Base-by-base conservation (phyloP, 768 basidiomycete species). In the Tricholoma furcatifolium region DNA sequence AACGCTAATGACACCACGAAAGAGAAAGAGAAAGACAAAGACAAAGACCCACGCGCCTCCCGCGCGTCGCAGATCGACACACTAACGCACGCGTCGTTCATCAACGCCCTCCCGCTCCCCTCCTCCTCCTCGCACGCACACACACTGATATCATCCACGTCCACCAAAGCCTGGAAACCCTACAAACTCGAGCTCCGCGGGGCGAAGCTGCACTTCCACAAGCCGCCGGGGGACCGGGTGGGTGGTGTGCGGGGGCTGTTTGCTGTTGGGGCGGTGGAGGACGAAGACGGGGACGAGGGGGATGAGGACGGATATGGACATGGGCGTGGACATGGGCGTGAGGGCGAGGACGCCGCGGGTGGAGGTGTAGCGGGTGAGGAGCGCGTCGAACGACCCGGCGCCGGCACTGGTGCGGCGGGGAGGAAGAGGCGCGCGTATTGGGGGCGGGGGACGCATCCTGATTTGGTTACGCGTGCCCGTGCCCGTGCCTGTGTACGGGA, bases 181-280 rank as follows among this genome's bases (percentile, higher is more conserved):
- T 91, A 81, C 73, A 93, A 93, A 66, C 77, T 87, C 41, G 87
- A 91, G 59, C 71, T 95, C 23, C 87, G 90, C 62, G 93, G 92
- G 6, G 82, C 87, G 11, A 94, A 94, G 66, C 61, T 95, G 44
- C 87, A 88, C 66, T 88, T 94, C 62, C 93, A 89, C 66, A 95
- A 94, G 62, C 83, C 90, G 0, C 90, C 92, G 0, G 74, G 77
- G 24, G 92, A 94, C 57, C 74, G 84, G 51, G 72, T 68, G 20
- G 70, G 74, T 2, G 85, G 76, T 0, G 76, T 93, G 47, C 88
- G 85, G 64, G 84, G 87, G 7, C 70, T 93, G 21, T 95, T 89
- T 15, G 81, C 88, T 0, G 76, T 81, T 0, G 75, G 77, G 0
- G 70, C 71, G 14, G 69, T 78, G 41, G 82, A 85, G 46, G 81